Percentiles rank a stretch among this genome's conserved stretches.
Conservation (phyloP, 2,329 filamentous ascomycete genomes). For the Metarhizium humberi region DNA sequence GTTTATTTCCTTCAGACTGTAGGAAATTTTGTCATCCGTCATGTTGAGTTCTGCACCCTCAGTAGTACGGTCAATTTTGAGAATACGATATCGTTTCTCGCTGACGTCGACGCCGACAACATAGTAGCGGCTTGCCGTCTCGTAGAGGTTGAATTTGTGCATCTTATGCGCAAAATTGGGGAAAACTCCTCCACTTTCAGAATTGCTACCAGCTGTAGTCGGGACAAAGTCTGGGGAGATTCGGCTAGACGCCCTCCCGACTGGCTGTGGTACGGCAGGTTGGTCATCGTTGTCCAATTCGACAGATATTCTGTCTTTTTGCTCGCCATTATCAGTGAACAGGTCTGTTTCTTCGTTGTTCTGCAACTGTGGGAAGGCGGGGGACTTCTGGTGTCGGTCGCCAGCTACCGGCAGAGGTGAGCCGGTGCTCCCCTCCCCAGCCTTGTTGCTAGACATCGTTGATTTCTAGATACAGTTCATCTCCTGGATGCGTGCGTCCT, state of each 20-base stretch:
- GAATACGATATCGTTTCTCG: slow-evolving; percentile 78
- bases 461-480: not conserved
- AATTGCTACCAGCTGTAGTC: slow-evolving; percentile 2
- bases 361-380: not conserved
- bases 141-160: slow-evolving; percentile 97
- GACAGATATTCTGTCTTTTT: not conserved
- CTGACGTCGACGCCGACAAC: slow-evolving; percentile 88
- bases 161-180: slow-evolving; percentile 52
- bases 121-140: slow-evolving; percentile 88
- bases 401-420: not conserved
- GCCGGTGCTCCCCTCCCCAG: not conserved
- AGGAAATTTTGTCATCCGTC: slow-evolving; percentile 90
- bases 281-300: not conserved
- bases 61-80: slow-evolving; percentile 89
- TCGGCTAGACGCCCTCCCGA: slow-evolving; percentile 35
- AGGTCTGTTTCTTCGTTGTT: not conserved
- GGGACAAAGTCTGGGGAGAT: slow-evolving; percentile 25
- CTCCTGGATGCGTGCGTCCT: not conserved
- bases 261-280: not conserved
- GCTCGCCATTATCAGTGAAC: not conserved
- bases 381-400: not conserved
- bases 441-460: not conserved
- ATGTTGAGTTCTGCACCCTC: slow-evolving; percentile 69
- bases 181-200: slow-evolving; percentile 16
- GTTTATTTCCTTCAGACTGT: slow-evolving; percentile 85